A percentile compares a stretch with the other conserved stretches of the same genome.
Conservation (phyloP, 2,329 filamentous ascomycete genomes). For the Aureobasidium sp. region DNA sequence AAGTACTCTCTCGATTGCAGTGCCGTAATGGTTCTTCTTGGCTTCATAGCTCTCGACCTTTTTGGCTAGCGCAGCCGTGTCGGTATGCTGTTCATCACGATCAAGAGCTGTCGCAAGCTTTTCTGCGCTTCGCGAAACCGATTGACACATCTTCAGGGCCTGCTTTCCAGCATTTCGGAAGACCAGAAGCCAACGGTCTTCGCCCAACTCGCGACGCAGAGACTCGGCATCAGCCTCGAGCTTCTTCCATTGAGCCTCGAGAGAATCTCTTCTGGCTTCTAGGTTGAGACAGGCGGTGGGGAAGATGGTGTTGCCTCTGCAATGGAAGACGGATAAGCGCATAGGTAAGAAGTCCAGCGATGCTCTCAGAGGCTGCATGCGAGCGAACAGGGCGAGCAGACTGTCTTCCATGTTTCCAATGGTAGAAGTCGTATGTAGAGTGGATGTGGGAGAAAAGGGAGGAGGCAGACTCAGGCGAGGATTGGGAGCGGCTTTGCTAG, state of each 20-base stretch:
- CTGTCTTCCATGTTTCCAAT: slow-evolving; percentile 73
- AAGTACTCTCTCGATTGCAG: slow-evolving; percentile 83
- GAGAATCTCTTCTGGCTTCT: slow-evolving; percentile 60
- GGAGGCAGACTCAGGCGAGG: slow-evolving; percentile 57
- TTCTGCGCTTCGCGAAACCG: slow-evolving; percentile 74
- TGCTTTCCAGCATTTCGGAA: slow-evolving; percentile 89
- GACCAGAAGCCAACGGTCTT: slow-evolving; percentile 92
- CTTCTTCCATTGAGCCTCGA: slow-evolving; percentile 82
- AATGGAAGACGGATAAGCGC: slow-evolving; percentile 79
- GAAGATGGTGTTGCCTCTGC: slow-evolving; percentile 68
- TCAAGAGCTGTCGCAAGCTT: slow-evolving; percentile 79
- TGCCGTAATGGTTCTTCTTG: slow-evolving; percentile 89
- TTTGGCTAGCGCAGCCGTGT: slow-evolving; percentile 61
- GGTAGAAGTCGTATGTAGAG: slow-evolving; percentile 50
- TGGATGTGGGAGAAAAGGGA: slow-evolving; percentile 51
- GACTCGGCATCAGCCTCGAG: slow-evolving; percentile 86
- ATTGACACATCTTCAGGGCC: slow-evolving; percentile 94
- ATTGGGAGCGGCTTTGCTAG: slow-evolving; percentile 38
- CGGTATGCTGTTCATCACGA: slow-evolving; percentile 62
- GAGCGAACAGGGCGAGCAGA: slow-evolving; percentile 79
- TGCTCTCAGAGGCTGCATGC: slow-evolving; percentile 88
- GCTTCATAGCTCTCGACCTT: slow-evolving; percentile 90
- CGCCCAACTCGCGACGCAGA: slow-evolving; percentile 78
- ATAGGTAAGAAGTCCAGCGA: slow-evolving; percentile 94
- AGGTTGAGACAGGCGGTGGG: slow-evolving; percentile 88